A percentile compares a stretch with the other conserved stretches of the same genome.
phyloP scores from a whole-genome alignment of 306 rosid genomes.

The Rosa multiflora region DNA sequence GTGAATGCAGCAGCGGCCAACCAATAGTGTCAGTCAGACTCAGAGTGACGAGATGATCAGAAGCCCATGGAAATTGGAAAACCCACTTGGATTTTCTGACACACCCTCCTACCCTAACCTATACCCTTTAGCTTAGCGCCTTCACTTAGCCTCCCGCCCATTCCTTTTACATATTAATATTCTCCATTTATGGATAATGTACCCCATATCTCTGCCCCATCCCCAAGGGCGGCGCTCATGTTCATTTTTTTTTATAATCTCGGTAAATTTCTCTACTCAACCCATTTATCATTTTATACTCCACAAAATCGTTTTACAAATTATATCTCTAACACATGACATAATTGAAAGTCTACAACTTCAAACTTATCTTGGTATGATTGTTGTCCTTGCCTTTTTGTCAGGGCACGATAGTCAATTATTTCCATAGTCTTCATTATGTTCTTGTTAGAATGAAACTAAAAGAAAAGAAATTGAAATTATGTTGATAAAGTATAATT shows the following conservation, averaged over 20 bases:
- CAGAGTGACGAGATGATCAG: background rate
- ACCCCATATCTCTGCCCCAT: background rate
- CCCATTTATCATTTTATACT: no score
- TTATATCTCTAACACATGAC: no score
- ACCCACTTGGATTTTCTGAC: background rate
- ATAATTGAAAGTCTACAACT: no score
- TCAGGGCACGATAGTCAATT: no score
- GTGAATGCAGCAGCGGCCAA: background rate
- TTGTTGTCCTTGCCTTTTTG: no score
- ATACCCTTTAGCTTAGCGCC: background rate
- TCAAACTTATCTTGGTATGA: no score
- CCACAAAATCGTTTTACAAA: no score
- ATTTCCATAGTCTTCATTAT: no score
- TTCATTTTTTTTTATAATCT: background rate
- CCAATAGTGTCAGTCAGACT: background rate
- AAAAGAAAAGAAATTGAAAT: no score
- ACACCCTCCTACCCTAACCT: background rate
- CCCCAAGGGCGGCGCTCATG: background rate
- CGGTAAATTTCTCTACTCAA: no score
- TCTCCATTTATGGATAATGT: background rate
- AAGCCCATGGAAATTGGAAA: background rate
- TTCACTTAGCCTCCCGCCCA: background rate
- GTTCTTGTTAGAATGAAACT: no score
- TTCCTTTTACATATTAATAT: background rate
- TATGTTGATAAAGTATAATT: no score